Percentiles rank a stretch among this genome's conserved stretches.
These are phyloP conservation scores for Citrus maxima DNA, from an alignment of 345 rosid species.

Conservation along the genomic window DNA sequence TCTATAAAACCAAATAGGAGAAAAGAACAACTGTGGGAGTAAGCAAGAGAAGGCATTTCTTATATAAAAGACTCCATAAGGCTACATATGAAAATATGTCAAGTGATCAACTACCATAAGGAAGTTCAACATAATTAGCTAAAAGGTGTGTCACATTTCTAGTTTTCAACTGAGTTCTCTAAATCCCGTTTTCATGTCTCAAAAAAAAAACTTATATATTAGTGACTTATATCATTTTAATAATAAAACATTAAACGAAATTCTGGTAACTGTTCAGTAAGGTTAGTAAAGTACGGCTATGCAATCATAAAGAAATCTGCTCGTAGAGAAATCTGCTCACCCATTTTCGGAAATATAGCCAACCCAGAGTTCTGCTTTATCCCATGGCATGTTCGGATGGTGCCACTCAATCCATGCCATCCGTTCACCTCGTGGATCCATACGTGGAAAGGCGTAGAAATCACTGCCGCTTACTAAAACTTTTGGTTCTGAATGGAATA, in stretches of 20 bases:
- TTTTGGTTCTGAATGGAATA: slow-evolving; percentile 58
- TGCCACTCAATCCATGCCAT: slow-evolving; percentile 94
- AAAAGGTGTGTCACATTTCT: neutral
- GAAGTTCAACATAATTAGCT: neutral
- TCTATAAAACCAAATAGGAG: neutral
- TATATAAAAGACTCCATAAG: neutral
- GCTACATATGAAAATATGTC: neutral
- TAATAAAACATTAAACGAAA: neutral
- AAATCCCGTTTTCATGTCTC: neutral
- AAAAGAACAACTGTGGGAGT: neutral
- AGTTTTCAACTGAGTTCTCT: neutral
- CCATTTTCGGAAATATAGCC: slow-evolving; percentile 80
- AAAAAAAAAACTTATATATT: neutral
- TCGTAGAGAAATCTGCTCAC: slow-evolving; percentile 33
- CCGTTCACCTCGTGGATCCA: slow-evolving; percentile 62
- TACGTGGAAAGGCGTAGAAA: slow-evolving; percentile 94
- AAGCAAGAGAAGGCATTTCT: neutral
- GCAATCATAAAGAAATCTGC: slow-evolving; percentile 4
- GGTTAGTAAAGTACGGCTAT: neutral
- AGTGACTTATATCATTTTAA: neutral
- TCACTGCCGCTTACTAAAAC: slow-evolving; percentile 70
- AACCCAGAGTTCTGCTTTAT: slow-evolving; percentile 89
- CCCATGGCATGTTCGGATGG: slow-evolving; percentile 98
- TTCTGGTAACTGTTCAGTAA: neutral
- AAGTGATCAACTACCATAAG: neutral